Evolutionary conservation across 1,139 yeast species (phyloP).

Genomic region (Suhomyces wounanorum): DNA sequence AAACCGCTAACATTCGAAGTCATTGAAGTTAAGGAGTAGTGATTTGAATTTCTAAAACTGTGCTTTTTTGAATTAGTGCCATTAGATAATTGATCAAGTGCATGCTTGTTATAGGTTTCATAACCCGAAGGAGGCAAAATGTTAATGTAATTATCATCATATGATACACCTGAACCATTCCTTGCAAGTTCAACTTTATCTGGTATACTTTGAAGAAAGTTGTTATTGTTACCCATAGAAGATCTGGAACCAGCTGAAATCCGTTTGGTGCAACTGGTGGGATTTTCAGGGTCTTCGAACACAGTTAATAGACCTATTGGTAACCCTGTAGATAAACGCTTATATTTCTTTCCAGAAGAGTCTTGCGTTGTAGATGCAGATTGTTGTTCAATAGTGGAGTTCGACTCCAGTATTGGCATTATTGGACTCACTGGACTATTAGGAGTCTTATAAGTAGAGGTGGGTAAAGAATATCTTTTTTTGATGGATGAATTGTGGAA

Average conservation of each 20-base stretch:
- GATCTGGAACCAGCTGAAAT: constrained; percentile 7
- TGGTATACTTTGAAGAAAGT: background rate
- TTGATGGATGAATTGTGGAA: constrained; percentile 37
- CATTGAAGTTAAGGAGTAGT: constrained; percentile 44
- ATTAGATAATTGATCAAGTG: constrained; percentile 35
- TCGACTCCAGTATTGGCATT: constrained; percentile 2
- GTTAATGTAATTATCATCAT: constrained; percentile 34
- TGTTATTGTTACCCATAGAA: constrained; percentile 1
- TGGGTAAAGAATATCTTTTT: constrained; percentile 33
- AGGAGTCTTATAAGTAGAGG: constrained; percentile 7
- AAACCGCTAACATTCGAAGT: constrained; percentile 46
- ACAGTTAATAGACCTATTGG: constrained; percentile 46
- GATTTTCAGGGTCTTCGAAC: constrained; percentile 32
- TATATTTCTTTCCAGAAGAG: constrained; percentile 29
- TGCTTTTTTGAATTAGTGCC: constrained; percentile 13
- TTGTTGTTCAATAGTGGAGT: constrained; percentile 10
- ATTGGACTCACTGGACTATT: constrained; percentile 13
- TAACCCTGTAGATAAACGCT: constrained; percentile 41
- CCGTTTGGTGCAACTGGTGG: constrained; percentile 1
- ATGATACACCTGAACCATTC: constrained; percentile 17
- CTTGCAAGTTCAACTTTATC: background rate
- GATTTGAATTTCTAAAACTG: constrained; percentile 22
- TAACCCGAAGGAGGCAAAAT: constrained; percentile 27
- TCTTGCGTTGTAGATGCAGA: constrained; percentile 10
- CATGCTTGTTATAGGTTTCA: constrained; percentile 39